phyloP scores from a whole-genome alignment of 208 protist genomes.

The Acanthamoeba sp. region DNA sequence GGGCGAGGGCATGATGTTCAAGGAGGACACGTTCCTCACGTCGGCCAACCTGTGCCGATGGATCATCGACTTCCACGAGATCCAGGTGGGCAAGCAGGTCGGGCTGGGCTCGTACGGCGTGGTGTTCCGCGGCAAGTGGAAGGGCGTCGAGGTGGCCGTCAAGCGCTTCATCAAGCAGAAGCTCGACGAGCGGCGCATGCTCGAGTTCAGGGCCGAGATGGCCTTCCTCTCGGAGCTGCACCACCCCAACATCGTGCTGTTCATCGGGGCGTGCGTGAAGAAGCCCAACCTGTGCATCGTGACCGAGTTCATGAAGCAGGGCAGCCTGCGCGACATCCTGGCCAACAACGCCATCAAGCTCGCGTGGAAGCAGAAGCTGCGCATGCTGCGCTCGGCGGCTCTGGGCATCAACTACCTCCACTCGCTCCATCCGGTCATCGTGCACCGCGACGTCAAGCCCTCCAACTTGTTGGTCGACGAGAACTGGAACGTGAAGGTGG shows the following conservation, averaged over 20 bases:
- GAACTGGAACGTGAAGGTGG: conserved; percentile 6
- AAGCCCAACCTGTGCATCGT: conserved; percentile 14
- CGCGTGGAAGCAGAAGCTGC: background rate
- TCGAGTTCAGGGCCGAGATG: conserved; percentile 5
- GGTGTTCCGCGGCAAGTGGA: background rate
- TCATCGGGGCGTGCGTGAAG: conserved; percentile 14
- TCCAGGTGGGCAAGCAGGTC: background rate
- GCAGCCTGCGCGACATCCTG: conserved; percentile 44
- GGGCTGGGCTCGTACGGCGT: background rate
- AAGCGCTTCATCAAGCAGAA: background rate
- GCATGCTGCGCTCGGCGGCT: background rate
- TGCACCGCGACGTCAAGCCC: conserved; percentile 38
- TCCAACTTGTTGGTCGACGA: conserved; percentile 23
- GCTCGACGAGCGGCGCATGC: background rate
- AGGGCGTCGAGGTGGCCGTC: conserved; percentile 21
- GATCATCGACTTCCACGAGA: background rate
- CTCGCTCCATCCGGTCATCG: background rate
- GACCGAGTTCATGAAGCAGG: conserved; percentile 1
- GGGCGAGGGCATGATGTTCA: too few species aligned
- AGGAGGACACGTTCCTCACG: background rate
- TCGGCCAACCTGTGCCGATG: conserved; percentile 13
- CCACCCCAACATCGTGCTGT: conserved; percentile 34
- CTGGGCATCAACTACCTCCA: conserved; percentile 39
- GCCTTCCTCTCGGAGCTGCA: background rate
- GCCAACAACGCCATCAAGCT: background rate